Evolutionary conservation across 148 eudicot genomes (phyloP), one percentile per base, ranked within the genome.

Genomic region (Spergularia bocconei): DNA sequence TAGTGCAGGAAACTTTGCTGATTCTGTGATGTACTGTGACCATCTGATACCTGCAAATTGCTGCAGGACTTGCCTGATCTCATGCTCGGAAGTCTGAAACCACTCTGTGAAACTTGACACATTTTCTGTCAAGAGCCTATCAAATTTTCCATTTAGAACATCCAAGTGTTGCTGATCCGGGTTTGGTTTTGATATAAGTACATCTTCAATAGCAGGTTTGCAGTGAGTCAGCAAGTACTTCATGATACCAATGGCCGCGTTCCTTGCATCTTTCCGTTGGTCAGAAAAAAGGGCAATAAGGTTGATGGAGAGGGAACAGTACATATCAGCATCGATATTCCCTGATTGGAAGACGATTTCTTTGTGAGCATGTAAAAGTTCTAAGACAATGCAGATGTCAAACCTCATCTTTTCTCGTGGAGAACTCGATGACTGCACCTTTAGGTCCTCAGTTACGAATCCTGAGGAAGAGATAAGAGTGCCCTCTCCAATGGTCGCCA

Each of bases 61-160:
- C 84, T 92, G 92, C 83, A 95, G 78, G 50, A 85, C 92, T 72
- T 81, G 88, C 79, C 85, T 85, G 75, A 95, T 86, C 57, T 63
- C 81, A 50, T 82, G 85, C 62, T 92, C 88, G 50, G 92, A 86
- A 52, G 68, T 80, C 68, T 84, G 82, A 82, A 90, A 81, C 98
- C 97, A 92, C 67, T 86, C 88, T 80, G 86, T 83, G 87, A 95
- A 95, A 60, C 71, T 83, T 47, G 93, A 81, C 68, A 82, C 77
- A 61, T 78, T 83, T 79, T 86, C 97, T 54, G 92, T 90, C 79
- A 95, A 74, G 73, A 95, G 91, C 82, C 79, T 82, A 81, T 90
- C 97, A 54, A 95, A 89, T 44, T 93, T 97, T 52, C 91, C 89
- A 83, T 85, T 97, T 20, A 95, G 77, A 73, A 92, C 90, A 90